phyloP scores from a whole-genome alignment of 2,329 filamentous ascomycete genomes.

The Phyllosticta citrichinensis region DNA sequence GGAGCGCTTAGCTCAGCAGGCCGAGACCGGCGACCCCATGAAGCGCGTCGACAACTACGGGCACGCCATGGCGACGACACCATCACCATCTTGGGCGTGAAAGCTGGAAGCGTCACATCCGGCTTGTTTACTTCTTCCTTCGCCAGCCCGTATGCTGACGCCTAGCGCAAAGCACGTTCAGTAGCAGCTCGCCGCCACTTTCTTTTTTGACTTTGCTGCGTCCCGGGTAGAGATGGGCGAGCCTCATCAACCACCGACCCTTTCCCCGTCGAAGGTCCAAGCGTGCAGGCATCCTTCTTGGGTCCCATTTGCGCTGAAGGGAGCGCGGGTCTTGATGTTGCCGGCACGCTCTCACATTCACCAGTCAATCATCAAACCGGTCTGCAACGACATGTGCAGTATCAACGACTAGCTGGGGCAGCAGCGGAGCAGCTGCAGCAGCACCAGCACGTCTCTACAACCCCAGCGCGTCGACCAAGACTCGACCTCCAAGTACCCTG shows the following conservation, averaged over 20 bases:
- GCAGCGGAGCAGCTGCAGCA: conserved; percentile 11
- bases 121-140: background rate
- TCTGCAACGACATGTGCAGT: conserved; percentile 19
- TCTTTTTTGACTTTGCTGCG: background rate
- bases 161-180: background rate
- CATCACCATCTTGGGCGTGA: too few species aligned
- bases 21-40: background rate
- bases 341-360: conserved; percentile 2
- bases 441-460: conserved; percentile 5
- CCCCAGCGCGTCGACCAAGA: background rate
- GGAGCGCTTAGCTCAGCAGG: background rate
- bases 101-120: too few species aligned
- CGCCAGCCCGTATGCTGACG: background rate
- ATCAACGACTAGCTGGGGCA: conserved; percentile 18
- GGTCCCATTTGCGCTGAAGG: background rate
- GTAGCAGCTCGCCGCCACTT: background rate
- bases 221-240: background rate
- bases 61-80: too few species aligned
- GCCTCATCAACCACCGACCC: background rate
- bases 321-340: background rate
- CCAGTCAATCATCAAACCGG: conserved; percentile 21
- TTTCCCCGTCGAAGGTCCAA: background rate
- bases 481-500: background rate
- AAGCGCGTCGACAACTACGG: too few species aligned
- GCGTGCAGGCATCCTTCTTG: background rate